phyloP scores from a whole-genome alignment of 306 rosid genomes.

The Benincasa hispida region DNA sequence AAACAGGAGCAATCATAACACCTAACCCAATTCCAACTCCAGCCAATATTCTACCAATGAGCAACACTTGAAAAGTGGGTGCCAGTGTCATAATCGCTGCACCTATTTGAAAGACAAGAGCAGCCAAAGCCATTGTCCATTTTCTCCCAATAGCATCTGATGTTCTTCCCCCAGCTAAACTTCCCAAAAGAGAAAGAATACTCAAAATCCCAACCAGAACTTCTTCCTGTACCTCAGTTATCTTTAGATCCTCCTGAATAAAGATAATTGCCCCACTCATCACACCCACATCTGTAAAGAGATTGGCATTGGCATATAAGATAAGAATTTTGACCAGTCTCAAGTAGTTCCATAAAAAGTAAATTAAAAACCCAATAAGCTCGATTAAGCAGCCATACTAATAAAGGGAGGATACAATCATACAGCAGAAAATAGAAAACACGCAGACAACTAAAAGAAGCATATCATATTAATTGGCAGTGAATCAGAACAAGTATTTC shows the following conservation, averaged over 20 bases:
- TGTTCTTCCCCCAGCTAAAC: constrained; percentile 85
- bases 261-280: constrained; percentile 96
- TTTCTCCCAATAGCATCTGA: constrained; percentile 77
- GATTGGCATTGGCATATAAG: not conserved
- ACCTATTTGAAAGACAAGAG: constrained; percentile 62
- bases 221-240: constrained; percentile 67
- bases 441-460: not conserved
- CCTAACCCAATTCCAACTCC: constrained; percentile 92
- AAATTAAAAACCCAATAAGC: not conserved
- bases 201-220: constrained; percentile 77
- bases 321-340: not conserved
- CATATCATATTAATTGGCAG: not conserved
- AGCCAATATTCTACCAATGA: constrained; percentile 63
- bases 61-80: constrained; percentile 52
- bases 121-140: constrained; percentile 95
- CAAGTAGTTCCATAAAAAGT: not conserved
- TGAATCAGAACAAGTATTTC: not conserved
- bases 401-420: not conserved
- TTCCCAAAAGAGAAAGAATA: constrained; percentile 73
- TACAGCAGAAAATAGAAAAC: not conserved
- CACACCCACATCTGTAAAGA: constrained; percentile 73
- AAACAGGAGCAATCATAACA: constrained; percentile 81
- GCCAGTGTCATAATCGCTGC: constrained; percentile 69
- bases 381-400: not conserved
- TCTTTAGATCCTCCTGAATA: constrained; percentile 78